Evolutionary conservation across 805 yeast genomes (phyloP).

Genomic region (Candida chauliodis): DNA sequence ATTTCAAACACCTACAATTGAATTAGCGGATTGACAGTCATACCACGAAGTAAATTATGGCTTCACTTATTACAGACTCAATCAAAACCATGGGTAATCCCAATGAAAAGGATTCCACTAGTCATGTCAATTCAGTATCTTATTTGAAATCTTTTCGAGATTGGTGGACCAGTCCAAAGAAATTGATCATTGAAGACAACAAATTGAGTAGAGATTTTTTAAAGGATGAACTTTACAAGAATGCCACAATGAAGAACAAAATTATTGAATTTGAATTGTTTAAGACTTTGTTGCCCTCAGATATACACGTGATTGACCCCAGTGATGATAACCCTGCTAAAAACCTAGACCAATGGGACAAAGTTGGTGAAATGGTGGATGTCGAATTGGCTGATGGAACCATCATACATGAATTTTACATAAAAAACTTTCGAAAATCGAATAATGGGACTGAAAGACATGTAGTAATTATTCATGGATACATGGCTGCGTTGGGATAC

Average conservation of each 20-base stretch:
- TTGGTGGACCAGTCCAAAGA: constrained; percentile 35
- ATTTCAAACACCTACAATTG: too few relatives aligned
- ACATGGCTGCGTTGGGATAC: constrained; percentile 44
- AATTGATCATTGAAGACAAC: constrained; percentile 17
- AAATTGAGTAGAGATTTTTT: constrained; percentile 9
- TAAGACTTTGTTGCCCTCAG: constrained; percentile 28
- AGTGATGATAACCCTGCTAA: constrained; percentile 7
- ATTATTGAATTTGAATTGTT: constrained; percentile 32
- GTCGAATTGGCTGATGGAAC: constrained; percentile 24
- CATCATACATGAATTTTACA: constrained; percentile 35
- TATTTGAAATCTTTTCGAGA: constrained; percentile 26
- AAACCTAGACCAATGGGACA: background rate
- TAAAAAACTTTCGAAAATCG: constrained; percentile 17
- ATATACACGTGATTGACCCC: constrained; percentile 24
- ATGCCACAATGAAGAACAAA: constrained; percentile 23
- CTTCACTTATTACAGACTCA: constrained; percentile 14
- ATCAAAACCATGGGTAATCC: constrained; percentile 26
- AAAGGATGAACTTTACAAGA: constrained; percentile 7
- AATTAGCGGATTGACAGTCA: too few relatives aligned
- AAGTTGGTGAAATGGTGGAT: constrained; percentile 23
- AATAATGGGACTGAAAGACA: constrained; percentile 13
- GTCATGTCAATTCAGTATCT: constrained; percentile 17
- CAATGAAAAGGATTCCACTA: background rate
- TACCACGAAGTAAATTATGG: too few relatives aligned
- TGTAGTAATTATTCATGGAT: constrained; percentile 39